These are phyloP conservation scores for Fusarium sp. DNA, from an alignment of 2,329 filamentous ascomycete genomes.

Conservation along the genomic window DNA sequence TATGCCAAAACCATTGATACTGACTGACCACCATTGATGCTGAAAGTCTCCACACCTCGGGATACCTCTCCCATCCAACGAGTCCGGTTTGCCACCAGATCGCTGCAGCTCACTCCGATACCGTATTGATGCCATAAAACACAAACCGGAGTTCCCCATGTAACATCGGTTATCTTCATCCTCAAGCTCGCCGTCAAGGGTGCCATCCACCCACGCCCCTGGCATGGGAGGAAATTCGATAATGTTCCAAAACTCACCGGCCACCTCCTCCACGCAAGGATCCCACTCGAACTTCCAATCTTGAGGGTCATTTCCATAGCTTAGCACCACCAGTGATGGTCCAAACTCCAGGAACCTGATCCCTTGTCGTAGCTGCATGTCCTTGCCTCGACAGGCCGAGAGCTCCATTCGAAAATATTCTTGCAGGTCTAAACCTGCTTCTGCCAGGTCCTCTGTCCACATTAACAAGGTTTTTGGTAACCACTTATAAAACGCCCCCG, in stretches of 20 bases:
- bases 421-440: neutral
- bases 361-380: neutral
- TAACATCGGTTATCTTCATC: neutral
- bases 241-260: neutral
- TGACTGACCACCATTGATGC: too few relatives aligned
- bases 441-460: neutral
- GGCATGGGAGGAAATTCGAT: neutral
- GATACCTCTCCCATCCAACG: neutral
- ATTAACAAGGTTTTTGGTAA: rapidly evolving
- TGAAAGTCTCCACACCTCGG: neutral
- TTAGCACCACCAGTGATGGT: neutral
- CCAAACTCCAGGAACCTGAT: neutral
- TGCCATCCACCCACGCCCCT: neutral
- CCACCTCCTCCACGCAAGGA: neutral
- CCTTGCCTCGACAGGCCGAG: neutral
- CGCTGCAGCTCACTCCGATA: neutral
- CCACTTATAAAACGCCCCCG: neutral
- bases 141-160: neutral
- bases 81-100: neutral
- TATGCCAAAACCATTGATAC: too few relatives aligned
- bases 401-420: neutral
- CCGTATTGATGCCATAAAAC: rapidly evolving
- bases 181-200: neutral
- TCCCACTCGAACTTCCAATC: neutral
- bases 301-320: neutral